These are phyloP conservation scores for Endotrypanum monterogeii DNA, from an alignment of 208 protist species.

Conservation along the genomic window DNA sequence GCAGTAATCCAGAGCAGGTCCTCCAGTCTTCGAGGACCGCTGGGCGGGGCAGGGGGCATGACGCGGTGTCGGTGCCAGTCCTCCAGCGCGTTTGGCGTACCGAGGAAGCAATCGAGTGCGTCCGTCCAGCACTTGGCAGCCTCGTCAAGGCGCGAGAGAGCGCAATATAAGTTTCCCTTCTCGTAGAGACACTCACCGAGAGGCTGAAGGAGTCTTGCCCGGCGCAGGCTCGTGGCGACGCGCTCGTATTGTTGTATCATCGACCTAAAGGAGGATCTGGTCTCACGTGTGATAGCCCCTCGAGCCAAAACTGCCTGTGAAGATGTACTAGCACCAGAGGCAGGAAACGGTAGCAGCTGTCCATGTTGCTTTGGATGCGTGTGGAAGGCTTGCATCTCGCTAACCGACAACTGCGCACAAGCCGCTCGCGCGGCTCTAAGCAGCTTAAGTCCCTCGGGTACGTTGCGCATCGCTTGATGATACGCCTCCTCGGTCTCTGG, in stretches of 20 bases:
- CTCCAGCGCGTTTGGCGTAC: constrained; percentile 50
- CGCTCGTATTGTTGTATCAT: constrained; percentile 51
- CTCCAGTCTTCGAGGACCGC: constrained; percentile 13
- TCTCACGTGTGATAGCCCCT: not conserved
- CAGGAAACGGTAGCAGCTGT: not conserved
- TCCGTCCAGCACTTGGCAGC: constrained; percentile 72
- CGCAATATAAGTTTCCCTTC: constrained; percentile 54
- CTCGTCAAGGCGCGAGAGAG: constrained; percentile 36
- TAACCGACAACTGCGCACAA: constrained; percentile 35
- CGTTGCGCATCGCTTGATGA: constrained; percentile 35
- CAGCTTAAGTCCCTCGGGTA: constrained; percentile 43
- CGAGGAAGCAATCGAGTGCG: constrained; percentile 69
- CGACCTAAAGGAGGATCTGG: constrained; percentile 23
- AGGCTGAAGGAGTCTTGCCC: constrained; percentile 51
- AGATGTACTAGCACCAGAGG: not conserved
- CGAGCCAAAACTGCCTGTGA: not conserved
- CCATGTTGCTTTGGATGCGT: not conserved
- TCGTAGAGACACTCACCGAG: constrained; percentile 79
- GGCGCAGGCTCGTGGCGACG: constrained; percentile 45
- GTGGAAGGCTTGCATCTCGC: not conserved
- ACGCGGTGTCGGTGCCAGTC: constrained; percentile 43
- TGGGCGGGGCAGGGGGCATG: constrained; percentile 13
- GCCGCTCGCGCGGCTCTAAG: constrained; percentile 39
- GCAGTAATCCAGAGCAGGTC: constrained; percentile 24
- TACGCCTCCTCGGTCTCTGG: constrained; percentile 27